Percentiles rank a stretch among this genome's conserved stretches.
These are phyloP conservation scores for Hypoxylon intermedium DNA, from an alignment of 495 filamentous ascomycete species.

Conservation along the genomic window DNA sequence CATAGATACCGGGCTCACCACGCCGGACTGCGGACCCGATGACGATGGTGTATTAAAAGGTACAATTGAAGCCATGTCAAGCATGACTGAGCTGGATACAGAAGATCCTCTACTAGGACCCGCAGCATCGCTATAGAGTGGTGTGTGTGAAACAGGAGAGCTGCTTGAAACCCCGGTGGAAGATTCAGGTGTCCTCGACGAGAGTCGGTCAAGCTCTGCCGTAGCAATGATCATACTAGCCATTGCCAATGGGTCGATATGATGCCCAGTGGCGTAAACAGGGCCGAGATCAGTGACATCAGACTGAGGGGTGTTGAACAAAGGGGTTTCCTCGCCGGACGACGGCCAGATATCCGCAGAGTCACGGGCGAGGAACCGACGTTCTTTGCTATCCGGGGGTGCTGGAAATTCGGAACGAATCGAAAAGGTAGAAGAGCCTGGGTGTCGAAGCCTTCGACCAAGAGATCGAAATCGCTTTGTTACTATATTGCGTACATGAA, in stretches of 20 bases:
- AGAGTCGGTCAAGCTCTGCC: constrained; percentile 40
- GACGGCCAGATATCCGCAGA: constrained; percentile 37
- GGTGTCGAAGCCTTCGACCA: constrained; percentile 23
- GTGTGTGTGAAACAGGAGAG: constrained; percentile 15
- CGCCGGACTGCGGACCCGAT: constrained; percentile 9
- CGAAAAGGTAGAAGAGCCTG: constrained; percentile 37
- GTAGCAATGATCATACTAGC: constrained; percentile 40
- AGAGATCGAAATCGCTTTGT: constrained; percentile 45
- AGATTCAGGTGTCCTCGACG: constrained; percentile 20
- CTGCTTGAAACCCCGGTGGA: constrained; percentile 11
- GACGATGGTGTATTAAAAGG: constrained; percentile 29
- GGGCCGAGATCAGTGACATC: constrained; percentile 3
- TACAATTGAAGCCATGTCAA: constrained; percentile 14
- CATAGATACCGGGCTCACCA: constrained; percentile 15
- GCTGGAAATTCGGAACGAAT: constrained; percentile 36
- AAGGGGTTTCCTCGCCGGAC: constrained; percentile 37
- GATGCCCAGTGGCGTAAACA: constrained; percentile 1
- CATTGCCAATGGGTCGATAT: constrained; percentile 32
- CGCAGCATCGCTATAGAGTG: background rate
- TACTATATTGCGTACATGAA: constrained; percentile 35
- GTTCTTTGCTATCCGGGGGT: constrained; percentile 29
- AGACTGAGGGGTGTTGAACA: constrained; percentile 43
- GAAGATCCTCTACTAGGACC: constrained; percentile 17
- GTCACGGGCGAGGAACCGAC: constrained; percentile 40
- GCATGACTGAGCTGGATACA: background rate